Base-by-base conservation (phyloP, 1,284 basidiomycete species). In the Pholiota adiposa region DNA sequence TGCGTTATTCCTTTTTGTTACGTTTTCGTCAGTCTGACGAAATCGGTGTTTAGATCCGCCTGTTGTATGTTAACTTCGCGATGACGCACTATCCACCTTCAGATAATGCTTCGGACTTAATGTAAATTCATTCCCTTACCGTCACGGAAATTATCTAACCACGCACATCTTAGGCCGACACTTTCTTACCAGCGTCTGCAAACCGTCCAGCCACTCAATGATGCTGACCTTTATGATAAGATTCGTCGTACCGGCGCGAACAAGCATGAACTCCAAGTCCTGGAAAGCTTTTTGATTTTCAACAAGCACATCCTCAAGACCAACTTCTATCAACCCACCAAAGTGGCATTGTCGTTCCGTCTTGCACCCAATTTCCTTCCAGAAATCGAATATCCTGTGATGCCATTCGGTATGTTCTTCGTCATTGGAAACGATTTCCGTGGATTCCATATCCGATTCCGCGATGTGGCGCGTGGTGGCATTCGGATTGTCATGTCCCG, bases 51-150 rank as follows among this genome's bases (percentile, higher is more conserved):
- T 34, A 94, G 88, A 93, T 96, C 72, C 91, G 90, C 57, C 77
- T 97, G 73, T 87, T 98, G 55, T 99, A 99, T 76, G 96, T 98
- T 68, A 96, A 98, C 80, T 99, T 99, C 74, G 97, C 97, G 54
- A 95, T 97, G 92, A 83, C 84, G 8, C 97, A 98, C 75, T 98
- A 97, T 73, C 93, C 89, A 16, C 73, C 81, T 58, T 78, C 79
- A 52, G 84, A 88, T 56, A 84, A 91, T 51, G 86, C 87, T 19
- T 82, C 84, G 21, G 82, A 88, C 67, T 77, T 93, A 65, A 90
- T 91, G 89, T 88, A 70, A 46, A 34, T 50, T 18, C 12, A n/a
- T n/a, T n/a, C n/a, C n/a, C n/a, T n/a, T n/a, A n/a, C n/a, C n/a
- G n/a, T n/a, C n/a, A n/a, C n/a, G n/a, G n/a, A n/a, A n/a, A n/a